A percentile compares a stretch with the other conserved stretches of the same genome.
phyloP scores from a whole-genome alignment of 495 filamentous ascomycete genomes.

The Acidiella bohemica region DNA sequence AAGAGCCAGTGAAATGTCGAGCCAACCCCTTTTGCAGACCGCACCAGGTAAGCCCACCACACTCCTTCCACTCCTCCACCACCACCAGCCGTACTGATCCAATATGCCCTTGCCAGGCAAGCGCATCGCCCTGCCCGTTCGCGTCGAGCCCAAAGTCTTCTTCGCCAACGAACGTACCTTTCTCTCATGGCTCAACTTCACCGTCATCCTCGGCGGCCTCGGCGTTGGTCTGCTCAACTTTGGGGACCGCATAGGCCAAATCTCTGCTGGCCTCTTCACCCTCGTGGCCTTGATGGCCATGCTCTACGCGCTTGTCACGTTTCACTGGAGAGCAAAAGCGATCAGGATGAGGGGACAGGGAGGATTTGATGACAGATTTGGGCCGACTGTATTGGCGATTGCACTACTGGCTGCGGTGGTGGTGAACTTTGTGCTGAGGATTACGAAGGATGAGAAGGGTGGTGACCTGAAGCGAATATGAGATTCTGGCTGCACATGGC shows the following conservation, averaged over 20 bases:
- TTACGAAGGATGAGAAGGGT: slow-evolving; percentile 46
- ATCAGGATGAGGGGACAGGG: slow-evolving; percentile 84
- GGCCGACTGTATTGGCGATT: slow-evolving; percentile 77
- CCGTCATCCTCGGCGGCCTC: slow-evolving; percentile 89
- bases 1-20: slow-evolving; percentile 54
- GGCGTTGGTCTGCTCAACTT: slow-evolving; percentile 97
- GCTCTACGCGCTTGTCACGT: slow-evolving; percentile 88
- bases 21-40: slow-evolving; percentile 84
- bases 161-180: slow-evolving; percentile 99
- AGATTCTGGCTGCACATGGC: too few relatives aligned
- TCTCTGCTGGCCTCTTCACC: slow-evolving; percentile 86
- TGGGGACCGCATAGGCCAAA: slow-evolving; percentile 81
- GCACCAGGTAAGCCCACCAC: slow-evolving; percentile 50
- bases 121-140: slow-evolving; percentile 92
- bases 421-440: slow-evolving; percentile 84
- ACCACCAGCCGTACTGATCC: slow-evolving; percentile 11
- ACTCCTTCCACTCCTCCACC: slow-evolving; percentile 2
- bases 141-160: slow-evolving; percentile 99
- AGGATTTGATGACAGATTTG: slow-evolving; percentile 90
- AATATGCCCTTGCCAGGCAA: too few relatives aligned
- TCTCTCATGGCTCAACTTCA: slow-evolving; percentile 98
- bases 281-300: slow-evolving; percentile 88
- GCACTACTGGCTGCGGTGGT: slow-evolving; percentile 73
- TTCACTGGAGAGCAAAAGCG: slow-evolving; percentile 90
- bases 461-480: too few relatives aligned